Base-by-base conservation (phyloP, 1,284 basidiomycete species). In the Anthracocystis walkeri region DNA sequence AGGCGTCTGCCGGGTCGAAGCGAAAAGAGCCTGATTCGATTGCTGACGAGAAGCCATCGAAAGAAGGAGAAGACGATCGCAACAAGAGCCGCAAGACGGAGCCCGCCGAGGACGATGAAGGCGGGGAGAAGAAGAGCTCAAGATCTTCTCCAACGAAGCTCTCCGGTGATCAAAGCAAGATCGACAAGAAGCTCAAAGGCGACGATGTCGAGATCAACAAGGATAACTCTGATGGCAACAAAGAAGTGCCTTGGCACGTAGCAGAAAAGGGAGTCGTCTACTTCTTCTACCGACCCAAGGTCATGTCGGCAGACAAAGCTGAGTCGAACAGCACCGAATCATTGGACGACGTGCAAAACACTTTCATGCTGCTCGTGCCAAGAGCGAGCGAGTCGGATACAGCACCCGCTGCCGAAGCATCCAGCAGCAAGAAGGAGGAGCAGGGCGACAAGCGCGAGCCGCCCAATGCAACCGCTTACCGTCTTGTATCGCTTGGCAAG, bases 231-330 rank as follows among this genome's bases (percentile, higher is more conserved):
- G 18, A 25, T 3, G 35, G 41, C 18, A 42, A 52, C 4, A 38
- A 53, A 2, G 69, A 72, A 27, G 54, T 72, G 10, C 60, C 63
- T 11, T 75, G 72, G 72, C 67, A 75, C 20, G 59, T 75, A 4
- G 48, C 59, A 0, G 72, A 70, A 35, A 75, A 70, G 20, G 72
- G 72, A 18, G 23, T 70, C 44, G 55, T 80, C 50, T 78, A 73
- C 54, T 80, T 73, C 52, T 77, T 78, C 67, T 80, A 80, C 31
- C 65, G 78, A 18, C 78, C 78, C 45, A 80, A 78, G 55, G 78
- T 80, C 3, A 41, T 51, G 12, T 45, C 69, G 16, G 74, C 65
- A 12, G 60, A 76, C 49, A 58, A 65, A n/a, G 76, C 70, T 27
- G 69, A 76, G 18, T 50, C 44, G 18, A 60, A 45, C 27, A 45